Evolutionary conservation across 345 rosid genomes (phyloP), one percentile per base, ranked within the genome.

Genomic region (Aurinia saxatilis): DNA sequence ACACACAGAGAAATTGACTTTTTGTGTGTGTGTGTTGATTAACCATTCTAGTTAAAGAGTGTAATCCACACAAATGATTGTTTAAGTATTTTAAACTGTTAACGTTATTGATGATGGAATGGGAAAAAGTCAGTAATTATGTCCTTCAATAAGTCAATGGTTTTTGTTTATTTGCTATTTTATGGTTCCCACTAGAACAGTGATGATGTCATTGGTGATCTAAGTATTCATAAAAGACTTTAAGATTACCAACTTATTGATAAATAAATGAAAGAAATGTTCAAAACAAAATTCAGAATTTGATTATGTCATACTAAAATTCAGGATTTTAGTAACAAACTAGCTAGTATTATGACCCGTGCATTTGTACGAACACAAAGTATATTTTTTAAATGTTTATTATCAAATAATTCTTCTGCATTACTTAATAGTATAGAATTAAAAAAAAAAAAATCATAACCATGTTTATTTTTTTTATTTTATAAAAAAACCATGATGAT

Each of bases 141-240:
- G 21, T 34, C 6, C 53, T 19, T 23, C 31, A 59, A n/a, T 40
- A 51, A 50, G 73, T 68, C 53, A 60, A 50, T 42, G 66, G 2
- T 12, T 50, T 54, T 68, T 59, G 66, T 68, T 25, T 59, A 9
- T 14, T 50, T 58, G 52, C 44, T 31, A 67, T 39, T 49, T 39
- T 57, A 31, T 67, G 29, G 51, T 12, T 57, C 31, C 58, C 41
- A 67, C 30, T 67, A 30, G 39, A 30, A 8, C 10, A 29, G 6
- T 21, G 58, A 67, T 40, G 65, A 67, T 40, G 65, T 67, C 58
- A 57, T 11, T 29, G 37, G 51, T 67, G 72, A 67, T 57, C 51
- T 46, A 46, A 66, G 29, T 50, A 38, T 31, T 23, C 37, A 10
- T 11, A 37, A 21, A 11, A 64, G 11, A 13, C 7, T 14, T 47